Percentiles rank a stretch among this genome's conserved stretches.
Evolutionary conservation across 345 rosid species (phyloP).

Genomic region (Raphanus sativus): DNA sequence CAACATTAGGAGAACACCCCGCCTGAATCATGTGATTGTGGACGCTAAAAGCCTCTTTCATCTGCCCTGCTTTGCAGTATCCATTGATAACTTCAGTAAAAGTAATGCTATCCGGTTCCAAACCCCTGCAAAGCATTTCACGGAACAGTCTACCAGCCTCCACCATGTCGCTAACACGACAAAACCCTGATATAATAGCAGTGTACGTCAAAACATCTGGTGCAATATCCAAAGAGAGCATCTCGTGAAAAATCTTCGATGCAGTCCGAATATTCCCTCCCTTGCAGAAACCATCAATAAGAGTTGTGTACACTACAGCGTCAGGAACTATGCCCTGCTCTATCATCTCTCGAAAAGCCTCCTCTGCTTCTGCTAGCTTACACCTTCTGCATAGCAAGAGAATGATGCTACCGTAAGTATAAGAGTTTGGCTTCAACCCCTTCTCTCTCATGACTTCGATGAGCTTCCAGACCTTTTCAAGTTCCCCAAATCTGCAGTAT

Average conservation of each 20-base stretch:
- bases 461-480: slow-evolving; percentile 54
- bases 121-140: slow-evolving; percentile 59
- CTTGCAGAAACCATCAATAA: slow-evolving; percentile 77
- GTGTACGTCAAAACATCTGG: slow-evolving; percentile 81
- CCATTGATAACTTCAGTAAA: slow-evolving; percentile 85
- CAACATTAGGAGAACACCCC: slow-evolving; percentile 69
- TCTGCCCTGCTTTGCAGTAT: slow-evolving; percentile 70
- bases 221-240: slow-evolving; percentile 44
- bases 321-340: slow-evolving; percentile 57
- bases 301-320: slow-evolving; percentile 70
- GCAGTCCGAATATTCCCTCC: slow-evolving; percentile 58
- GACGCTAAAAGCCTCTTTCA: slow-evolving; percentile 66
- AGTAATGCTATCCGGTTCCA: slow-evolving; percentile 72
- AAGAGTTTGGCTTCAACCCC: slow-evolving; percentile 65
- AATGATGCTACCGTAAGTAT: slow-evolving; percentile 76
- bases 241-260: slow-evolving; percentile 54
- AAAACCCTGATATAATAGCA: slow-evolving; percentile 69
- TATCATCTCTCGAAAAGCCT: slow-evolving; percentile 63
- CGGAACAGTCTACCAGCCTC: slow-evolving; percentile 66
- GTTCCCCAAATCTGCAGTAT: slow-evolving; percentile 60
- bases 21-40: slow-evolving; percentile 80
- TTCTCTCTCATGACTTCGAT: slow-evolving; percentile 63
- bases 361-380: slow-evolving; percentile 62
- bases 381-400: slow-evolving; percentile 54
- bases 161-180: slow-evolving; percentile 56